Percentiles rank a stretch among this genome's conserved stretches.
phyloP scores from a whole-genome alignment of 192 early-diverging fungal species.

The Podila minutissima region DNA sequence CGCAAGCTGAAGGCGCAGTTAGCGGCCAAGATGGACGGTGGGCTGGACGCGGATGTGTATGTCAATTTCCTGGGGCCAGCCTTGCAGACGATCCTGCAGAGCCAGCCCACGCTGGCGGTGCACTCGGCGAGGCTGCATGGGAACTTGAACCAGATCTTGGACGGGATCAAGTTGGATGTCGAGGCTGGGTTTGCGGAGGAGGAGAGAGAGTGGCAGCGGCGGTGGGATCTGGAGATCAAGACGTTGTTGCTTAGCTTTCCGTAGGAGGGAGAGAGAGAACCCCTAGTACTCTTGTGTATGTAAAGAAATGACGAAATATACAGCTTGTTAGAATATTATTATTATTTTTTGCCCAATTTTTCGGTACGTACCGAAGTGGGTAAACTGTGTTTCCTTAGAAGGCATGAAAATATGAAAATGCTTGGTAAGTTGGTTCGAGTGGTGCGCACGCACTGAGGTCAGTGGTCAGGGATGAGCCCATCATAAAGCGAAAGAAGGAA shows the following conservation, averaged over 20 bases:
- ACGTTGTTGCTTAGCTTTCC: conserved; percentile 25
- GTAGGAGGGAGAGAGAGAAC: not conserved
- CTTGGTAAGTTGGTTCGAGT: no score
- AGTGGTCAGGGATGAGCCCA: no score
- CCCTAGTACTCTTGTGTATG: not conserved
- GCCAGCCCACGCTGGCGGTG: not conserved
- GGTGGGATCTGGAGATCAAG: conserved; percentile 49
- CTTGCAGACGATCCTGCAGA: conserved; percentile 7
- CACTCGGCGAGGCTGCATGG: conserved; percentile 18
- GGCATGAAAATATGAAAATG: no score
- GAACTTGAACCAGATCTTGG: conserved; percentile 35
- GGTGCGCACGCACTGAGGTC: no score
- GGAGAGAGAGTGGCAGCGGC: conserved; percentile 12
- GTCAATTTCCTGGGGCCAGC: conserved; percentile 26
- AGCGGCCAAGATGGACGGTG: conserved; percentile 1
- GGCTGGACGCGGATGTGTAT: conserved; percentile 39
- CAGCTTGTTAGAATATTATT: no score
- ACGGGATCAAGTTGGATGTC: conserved; percentile 1
- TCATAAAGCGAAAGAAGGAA: no score
- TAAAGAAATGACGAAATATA: not conserved
- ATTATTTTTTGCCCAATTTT: no score
- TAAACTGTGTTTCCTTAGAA: no score
- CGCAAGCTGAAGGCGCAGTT: conserved; percentile 14
- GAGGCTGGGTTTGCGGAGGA: not conserved
- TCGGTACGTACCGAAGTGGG: no score